Conservation (phyloP, 257 asterid genomes). For the Gentiana dahurica region DNA sequence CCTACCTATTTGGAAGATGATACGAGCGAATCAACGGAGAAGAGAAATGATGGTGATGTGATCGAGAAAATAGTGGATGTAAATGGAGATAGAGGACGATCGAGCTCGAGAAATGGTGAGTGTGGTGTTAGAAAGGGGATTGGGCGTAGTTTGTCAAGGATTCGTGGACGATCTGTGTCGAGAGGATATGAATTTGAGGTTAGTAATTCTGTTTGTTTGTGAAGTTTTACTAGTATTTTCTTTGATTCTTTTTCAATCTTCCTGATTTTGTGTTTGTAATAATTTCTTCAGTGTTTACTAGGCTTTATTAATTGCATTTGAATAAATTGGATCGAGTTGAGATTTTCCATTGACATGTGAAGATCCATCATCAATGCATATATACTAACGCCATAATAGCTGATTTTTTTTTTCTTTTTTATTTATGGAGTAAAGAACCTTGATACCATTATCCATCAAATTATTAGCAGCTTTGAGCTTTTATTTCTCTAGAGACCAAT, state of each 20-base stretch:
- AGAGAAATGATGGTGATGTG: not conserved
- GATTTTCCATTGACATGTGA: not conserved
- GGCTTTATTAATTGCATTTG: not conserved
- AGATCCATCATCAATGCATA: not conserved
- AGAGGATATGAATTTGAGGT: conserved; percentile 24
- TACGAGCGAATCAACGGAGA: not conserved
- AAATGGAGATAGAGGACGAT: conserved; percentile 53
- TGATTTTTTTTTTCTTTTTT: too few species aligned
- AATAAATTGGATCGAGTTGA: not conserved
- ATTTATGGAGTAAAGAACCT: too few species aligned
- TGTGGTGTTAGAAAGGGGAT: conserved; percentile 41
- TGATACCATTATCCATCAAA: too few species aligned
- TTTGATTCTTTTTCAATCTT: not conserved
- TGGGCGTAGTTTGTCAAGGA: conserved; percentile 74
- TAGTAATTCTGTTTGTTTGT: conserved; percentile 18
- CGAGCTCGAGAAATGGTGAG: conserved; percentile 29
- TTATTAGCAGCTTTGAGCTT: too few species aligned
- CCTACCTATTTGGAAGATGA: conserved; percentile 14
- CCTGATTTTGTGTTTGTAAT: not conserved
- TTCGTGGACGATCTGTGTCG: conserved; percentile 50
- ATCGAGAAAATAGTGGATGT: conserved; percentile 5
- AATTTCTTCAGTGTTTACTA: not conserved
- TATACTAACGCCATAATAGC: not conserved
- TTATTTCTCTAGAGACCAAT: too few species aligned
- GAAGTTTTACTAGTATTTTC: not conserved